Base-by-base conservation (phyloP, 2,329 filamentous ascomycete species). In the Coniochaeta ligniaria region DNA sequence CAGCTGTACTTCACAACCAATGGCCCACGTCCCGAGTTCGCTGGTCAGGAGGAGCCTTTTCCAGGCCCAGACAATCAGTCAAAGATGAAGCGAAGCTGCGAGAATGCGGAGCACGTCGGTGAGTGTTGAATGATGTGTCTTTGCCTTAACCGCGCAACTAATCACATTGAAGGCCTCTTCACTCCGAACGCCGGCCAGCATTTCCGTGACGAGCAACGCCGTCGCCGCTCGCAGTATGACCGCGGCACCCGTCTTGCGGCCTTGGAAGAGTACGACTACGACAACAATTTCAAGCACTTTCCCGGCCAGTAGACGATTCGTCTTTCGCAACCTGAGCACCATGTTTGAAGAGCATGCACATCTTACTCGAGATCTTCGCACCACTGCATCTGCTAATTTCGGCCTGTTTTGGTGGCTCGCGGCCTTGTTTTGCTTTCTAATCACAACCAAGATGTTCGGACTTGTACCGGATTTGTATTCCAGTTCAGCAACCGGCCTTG, bases 61-160 rank as follows among this genome's bases (percentile, higher is more conserved):
- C 92, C 92, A 0, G 77, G 79, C 1, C 88, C 91, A 0, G 91
- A 96, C 75, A 96, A 96, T 69, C 83, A 86, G 60, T 90, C 89
- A 0, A 96, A 96, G 77, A 88, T 95, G 80, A 89, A 92, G 75
- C 84, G 92, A 62, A 95, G 90, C 66, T 89, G 90, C 62, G 90
- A 96, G 71, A 96, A 95, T 71, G 92, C 92, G 1, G 89, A 92
- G 70, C 87, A 91, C 69, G 86, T 94, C 66, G 92, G 92, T 86
- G 72, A 72, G 87, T 80, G 59, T 3, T n/a, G 24, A 36, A 9
- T 35, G 6, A n/a, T 3, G 17, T 24, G 7, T 11, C 5, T 58
- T 8, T 9, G 38, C 14, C 9, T n/a, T 45, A 9, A 38, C 8
- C 26, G 8, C 58, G 43, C 66, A n/a, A 41, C 52, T 26, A 9